Evolutionary conservation across 2,329 filamentous ascomycete genomes (phyloP), one percentile per base, ranked within the genome.

Genomic region (Phoma sp.): DNA sequence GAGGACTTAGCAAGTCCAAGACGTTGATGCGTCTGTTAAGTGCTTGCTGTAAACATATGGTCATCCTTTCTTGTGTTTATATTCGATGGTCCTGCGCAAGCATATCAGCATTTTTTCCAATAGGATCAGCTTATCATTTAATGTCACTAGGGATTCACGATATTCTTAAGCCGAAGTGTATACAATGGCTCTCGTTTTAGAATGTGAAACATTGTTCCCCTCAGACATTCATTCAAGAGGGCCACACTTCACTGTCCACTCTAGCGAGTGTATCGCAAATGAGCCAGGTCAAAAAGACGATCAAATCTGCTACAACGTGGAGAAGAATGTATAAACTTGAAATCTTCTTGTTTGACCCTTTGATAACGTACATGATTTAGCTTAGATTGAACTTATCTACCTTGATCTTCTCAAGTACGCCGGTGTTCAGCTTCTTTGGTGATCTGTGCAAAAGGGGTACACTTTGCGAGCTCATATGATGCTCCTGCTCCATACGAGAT

Each of bases 51-150:
- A 17, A 1, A 17, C 17, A 17, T 17, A 2, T 17, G 17, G 17
- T 4, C 27, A 33, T 50, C 15, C 17, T 19, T 55, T 55, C 21
- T 50, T 45, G 40, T 41, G 36, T 25, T n/a, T 46, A 55, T 36
- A 17, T 37, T 36, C 27, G 27, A 29, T 6, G 22, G 39, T 10
- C 22, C 25, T 33, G 40, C 29, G 12, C 35, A 27, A 40, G 39
- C 35, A 33, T 29, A 35, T 43, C 24, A 21, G 22, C 8, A 12
- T 5, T 44, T 49, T 19, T 13, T 35, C 40, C 10, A 24, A 17
- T 15, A 17, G 33, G 27, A 25, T 21, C 35, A 44, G 39, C 37
- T 21, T 44, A 15, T 35, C 21, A 10, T 22, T 33, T 44, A 44
- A 43, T 40, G 8, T 19, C 21, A 49, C 27, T 24, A 39, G 8